phyloP scores from a whole-genome alignment of 768 basidiomycete genomes.

The Rhizopogon vinicolor region DNA sequence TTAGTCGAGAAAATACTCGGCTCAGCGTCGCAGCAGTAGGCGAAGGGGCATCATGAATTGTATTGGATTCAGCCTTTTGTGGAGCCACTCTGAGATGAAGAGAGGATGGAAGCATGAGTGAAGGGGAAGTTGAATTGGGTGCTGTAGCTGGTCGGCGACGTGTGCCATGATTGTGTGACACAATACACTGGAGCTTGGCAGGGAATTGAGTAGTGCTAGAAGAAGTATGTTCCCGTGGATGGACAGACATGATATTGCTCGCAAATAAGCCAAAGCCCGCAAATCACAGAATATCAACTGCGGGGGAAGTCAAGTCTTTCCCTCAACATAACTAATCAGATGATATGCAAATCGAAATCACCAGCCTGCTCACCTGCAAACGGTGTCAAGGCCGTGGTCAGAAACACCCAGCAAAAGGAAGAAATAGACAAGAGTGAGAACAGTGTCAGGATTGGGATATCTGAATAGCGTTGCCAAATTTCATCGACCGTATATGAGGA shows the following conservation, averaged over 20 bases:
- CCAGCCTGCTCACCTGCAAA: background rate
- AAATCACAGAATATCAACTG: background rate
- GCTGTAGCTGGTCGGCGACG: background rate
- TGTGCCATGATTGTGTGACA: background rate
- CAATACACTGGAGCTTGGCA: background rate
- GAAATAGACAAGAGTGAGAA: background rate
- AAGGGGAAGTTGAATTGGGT: background rate
- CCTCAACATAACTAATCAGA: background rate
- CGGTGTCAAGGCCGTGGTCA: background rate
- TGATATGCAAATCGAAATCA: background rate
- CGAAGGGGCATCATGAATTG: constrained; percentile 30
- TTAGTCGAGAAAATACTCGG: constrained; percentile 36
- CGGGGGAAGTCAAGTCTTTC: background rate
- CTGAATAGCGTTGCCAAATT: background rate
- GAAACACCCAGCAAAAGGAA: background rate
- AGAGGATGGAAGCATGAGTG: constrained; percentile 12
- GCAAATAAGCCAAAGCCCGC: background rate
- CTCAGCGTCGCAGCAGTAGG: constrained; percentile 35
- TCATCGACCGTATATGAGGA: background rate
- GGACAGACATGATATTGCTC: background rate
- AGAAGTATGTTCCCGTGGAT: background rate
- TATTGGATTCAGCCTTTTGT: constrained; percentile 13
- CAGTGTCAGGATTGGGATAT: background rate
- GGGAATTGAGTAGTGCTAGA: background rate
- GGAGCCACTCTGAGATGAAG: constrained; percentile 8